phyloP scores from a whole-genome alignment of 148 eudicot species.

The Silene conica region DNA sequence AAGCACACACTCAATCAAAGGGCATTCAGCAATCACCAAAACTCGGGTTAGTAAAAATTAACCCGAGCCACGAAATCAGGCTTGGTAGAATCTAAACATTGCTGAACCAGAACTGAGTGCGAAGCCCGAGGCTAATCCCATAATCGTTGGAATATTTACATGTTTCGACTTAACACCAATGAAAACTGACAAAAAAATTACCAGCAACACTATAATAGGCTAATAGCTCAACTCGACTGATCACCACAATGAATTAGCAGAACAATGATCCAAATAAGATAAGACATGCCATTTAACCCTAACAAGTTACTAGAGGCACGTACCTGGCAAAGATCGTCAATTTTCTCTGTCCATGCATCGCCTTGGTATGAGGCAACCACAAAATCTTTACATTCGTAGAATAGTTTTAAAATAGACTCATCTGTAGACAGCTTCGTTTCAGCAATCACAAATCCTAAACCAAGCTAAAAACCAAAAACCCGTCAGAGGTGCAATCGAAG shows the following conservation, averaged over 20 bases:
- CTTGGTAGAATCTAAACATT: too few species aligned
- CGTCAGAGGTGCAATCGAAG: neutral
- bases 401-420: slow-evolving; percentile 51
- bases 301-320: neutral
- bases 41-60: too few species aligned
- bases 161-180: neutral
- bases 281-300: neutral
- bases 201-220: neutral
- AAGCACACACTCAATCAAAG: too few species aligned
- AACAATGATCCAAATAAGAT: neutral
- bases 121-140: neutral
- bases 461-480: slow-evolving; percentile 49
- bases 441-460: slow-evolving; percentile 73
- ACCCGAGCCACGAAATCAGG: too few species aligned
- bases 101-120: too few species aligned
- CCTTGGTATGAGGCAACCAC: slow-evolving; percentile 62
- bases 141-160: neutral
- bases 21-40: too few species aligned
- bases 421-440: slow-evolving; percentile 60
- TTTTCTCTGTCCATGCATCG: slow-evolving; percentile 56
- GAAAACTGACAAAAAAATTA: neutral
- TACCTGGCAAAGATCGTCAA: slow-evolving; percentile 93
- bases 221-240: neutral
- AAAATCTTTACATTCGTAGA: slow-evolving; percentile 79
- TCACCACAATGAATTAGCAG: neutral